Conservation (phyloP, 1,284 basidiomycete genomes). For the Tylopilus sp. region DNA sequence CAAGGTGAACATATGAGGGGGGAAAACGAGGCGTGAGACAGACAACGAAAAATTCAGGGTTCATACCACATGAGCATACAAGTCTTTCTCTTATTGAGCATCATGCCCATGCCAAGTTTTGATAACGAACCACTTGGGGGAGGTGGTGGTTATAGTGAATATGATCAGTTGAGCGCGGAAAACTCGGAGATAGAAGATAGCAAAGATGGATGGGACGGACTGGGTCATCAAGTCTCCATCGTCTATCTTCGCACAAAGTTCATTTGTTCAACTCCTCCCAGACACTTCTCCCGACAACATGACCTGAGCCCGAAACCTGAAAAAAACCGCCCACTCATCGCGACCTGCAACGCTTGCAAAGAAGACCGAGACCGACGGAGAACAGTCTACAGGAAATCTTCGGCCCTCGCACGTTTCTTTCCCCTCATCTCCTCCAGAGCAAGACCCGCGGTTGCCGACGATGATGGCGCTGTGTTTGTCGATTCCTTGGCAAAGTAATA, state of each 20-base stretch:
- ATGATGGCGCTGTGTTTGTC: conserved; percentile 26
- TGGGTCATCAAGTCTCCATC: conserved; percentile 29
- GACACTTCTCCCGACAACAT: conserved; percentile 14
- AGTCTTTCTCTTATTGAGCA: conserved; percentile 10
- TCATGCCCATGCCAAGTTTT: conserved; percentile 4
- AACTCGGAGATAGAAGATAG: conserved; percentile 18
- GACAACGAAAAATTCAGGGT: conserved; percentile 15
- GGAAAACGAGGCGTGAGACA: conserved; percentile 20
- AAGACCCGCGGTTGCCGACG: conserved; percentile 23
- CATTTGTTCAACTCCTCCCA: neutral
- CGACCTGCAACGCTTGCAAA: conserved; percentile 27
- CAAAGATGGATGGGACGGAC: conserved; percentile 33
- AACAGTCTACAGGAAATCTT: conserved; percentile 61
- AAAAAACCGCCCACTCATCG: conserved; percentile 33
- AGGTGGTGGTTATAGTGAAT: conserved; percentile 9
- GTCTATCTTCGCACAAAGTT: conserved; percentile 1
- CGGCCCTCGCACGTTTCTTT: conserved; percentile 73
- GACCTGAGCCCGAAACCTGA: conserved; percentile 28
- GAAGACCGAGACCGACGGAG: conserved; percentile 30
- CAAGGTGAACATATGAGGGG: conserved; percentile 11
- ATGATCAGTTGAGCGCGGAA: conserved; percentile 29
- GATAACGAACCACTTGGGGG: conserved; percentile 11
- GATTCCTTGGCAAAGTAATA: conserved; percentile 59
- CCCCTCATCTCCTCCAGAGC: conserved; percentile 58
- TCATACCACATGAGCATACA: conserved; percentile 26